Evolutionary conservation across 2,329 filamentous ascomycete genomes (phyloP), one percentile per base, ranked within the genome.

Genomic region (Rugonectria rugulosa): DNA sequence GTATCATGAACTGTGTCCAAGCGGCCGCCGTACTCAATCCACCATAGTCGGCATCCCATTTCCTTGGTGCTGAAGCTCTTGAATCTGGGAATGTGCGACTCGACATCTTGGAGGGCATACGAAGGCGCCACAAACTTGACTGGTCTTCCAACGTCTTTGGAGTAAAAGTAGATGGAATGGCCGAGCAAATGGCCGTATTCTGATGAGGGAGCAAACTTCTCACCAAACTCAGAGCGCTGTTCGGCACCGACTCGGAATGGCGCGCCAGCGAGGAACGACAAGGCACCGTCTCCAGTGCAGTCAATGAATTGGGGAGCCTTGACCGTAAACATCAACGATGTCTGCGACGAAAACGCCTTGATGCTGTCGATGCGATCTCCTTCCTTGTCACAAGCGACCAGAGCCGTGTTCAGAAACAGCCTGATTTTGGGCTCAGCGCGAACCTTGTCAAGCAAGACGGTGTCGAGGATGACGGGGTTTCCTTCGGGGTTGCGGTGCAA

Each of bases 231-330:
- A 23, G 60, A 61, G 8, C 60, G 52, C 20, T 59, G 53, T 44
- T 67, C 64, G 9, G 64, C 64, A 9, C 64, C 64, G 8, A 67
- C 45, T 5, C 64, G 53, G 56, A 67, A 67, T 1, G 64, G 64
- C 14, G 64, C 64, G 7, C 64, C 64, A 8, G 64, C 64, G 6
- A 67, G 37, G 42, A 67, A 67, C 2, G 64, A 63, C 2, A 67
- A 51, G 11, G 49, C 55, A 36, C 64, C 64, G 27, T 67, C 64
- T 10, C 64, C 64, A 10, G 64, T 67, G 55, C 63, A 67, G 50
- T 67, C 64, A 21, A 63, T 58, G 43, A 52, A 67, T 43, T 65
- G 64, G 3, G 32, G 17, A 5, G 74, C 73, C 63, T 70, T 70
- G 55, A 73, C 47, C n/a, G 44, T 56, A 26, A 59, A 59, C 54